phyloP scores from a whole-genome alignment of 495 filamentous ascomycete species.

The Penicillium longicatenatum region DNA sequence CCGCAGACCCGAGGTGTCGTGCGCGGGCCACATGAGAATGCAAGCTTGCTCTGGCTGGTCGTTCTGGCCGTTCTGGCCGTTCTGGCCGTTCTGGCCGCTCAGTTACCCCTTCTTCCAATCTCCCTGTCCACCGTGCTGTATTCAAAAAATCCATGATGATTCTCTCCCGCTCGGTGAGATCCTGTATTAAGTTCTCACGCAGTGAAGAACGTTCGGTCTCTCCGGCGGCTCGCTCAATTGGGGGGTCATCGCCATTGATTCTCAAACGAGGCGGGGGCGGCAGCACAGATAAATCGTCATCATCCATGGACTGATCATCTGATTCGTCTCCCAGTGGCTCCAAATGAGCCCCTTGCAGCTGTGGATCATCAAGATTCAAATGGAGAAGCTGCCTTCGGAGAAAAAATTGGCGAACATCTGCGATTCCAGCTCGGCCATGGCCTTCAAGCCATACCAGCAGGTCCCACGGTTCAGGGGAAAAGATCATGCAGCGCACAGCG shows the following conservation, averaged over 20 bases:
- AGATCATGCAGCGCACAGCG: slow-evolving; percentile 87
- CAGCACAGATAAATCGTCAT: slow-evolving; percentile 25
- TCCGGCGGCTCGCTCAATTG: slow-evolving; percentile 21
- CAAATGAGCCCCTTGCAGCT: slow-evolving; percentile 54
- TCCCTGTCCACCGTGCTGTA: slow-evolving; percentile 43
- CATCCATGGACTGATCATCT: slow-evolving; percentile 23
- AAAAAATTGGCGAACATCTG: slow-evolving; percentile 79
- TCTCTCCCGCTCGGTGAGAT: slow-evolving; percentile 58
- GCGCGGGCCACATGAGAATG: slow-evolving; percentile 37
- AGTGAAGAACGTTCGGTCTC: slow-evolving; percentile 30
- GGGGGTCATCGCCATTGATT: slow-evolving; percentile 30
- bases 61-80: slow-evolving; percentile 34
- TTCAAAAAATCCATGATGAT: slow-evolving; percentile 60
- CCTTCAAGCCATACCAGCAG: slow-evolving; percentile 93
- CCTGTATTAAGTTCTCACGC: slow-evolving; percentile 45
- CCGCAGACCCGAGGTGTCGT: slow-evolving; percentile 36
- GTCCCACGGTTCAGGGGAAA: slow-evolving; percentile 87
- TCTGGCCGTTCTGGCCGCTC: slow-evolving; percentile 41
- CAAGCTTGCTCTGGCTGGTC: slow-evolving; percentile 23
- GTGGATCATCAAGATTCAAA: slow-evolving; percentile 58
- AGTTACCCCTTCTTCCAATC: slow-evolving; percentile 36
- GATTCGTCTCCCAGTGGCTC: slow-evolving; percentile 39
- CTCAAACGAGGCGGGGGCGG: slow-evolving; percentile 26
- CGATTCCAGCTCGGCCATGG: slow-evolving; percentile 78
- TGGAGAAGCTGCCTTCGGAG: slow-evolving; percentile 71